Conservation (phyloP, 2,329 filamentous ascomycete genomes). For the Arachnomyces sp. region DNA sequence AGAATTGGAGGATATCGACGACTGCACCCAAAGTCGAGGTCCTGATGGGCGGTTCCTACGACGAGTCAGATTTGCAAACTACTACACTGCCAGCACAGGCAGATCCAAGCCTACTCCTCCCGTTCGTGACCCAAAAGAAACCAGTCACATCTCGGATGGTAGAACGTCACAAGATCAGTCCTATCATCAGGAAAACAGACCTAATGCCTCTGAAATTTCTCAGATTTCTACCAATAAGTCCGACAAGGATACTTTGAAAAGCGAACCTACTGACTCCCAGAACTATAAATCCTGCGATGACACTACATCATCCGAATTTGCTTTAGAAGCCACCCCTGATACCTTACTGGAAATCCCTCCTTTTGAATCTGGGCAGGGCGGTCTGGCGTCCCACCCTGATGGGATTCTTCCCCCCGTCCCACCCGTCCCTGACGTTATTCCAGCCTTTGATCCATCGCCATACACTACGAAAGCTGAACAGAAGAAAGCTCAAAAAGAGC, state of each 20-base stretch:
- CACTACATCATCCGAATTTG: too few relatives aligned
- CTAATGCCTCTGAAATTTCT: background rate
- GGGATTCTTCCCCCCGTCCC: conserved; percentile 19
- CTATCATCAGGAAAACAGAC: background rate
- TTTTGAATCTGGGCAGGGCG: too few relatives aligned
- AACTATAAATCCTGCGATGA: too few relatives aligned
- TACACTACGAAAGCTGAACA: conserved; percentile 58
- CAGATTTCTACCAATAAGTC: too few relatives aligned
- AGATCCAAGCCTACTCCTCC: conserved; percentile 46
- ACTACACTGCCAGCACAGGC: conserved; percentile 81
- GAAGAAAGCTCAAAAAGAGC: conserved; percentile 63
- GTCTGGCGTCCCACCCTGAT: too few relatives aligned
- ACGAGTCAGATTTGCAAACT: conserved; percentile 74
- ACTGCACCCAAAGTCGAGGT: conserved; percentile 34
- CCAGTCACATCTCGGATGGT: conserved; percentile 1
- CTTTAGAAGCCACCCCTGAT: background rate
- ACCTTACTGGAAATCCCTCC: too few relatives aligned
- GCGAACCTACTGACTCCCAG: too few relatives aligned
- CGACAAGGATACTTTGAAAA: too few relatives aligned
- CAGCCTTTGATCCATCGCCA: conserved; percentile 49
- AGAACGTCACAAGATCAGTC: background rate
- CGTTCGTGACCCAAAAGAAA: conserved; percentile 16
- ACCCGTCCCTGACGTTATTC: conserved; percentile 47
- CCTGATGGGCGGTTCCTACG: conserved; percentile 21
- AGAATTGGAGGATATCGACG: conserved; percentile 63